Conservation (phyloP, 2,329 filamentous ascomycete genomes). For the Chaetomium globosum region DNA sequence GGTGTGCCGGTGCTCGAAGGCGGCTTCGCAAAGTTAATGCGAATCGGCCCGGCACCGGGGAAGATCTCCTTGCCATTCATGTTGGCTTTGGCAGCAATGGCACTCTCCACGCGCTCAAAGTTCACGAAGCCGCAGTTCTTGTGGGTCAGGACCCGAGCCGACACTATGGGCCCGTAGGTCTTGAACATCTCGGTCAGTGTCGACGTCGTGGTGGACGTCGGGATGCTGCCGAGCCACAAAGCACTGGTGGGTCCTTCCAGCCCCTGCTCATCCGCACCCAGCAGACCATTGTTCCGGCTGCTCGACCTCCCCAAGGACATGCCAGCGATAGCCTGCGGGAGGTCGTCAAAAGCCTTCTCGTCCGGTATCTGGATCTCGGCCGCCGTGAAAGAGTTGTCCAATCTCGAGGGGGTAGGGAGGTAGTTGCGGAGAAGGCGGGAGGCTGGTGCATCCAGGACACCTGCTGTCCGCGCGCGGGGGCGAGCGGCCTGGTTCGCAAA, state of each 20-base stretch:
- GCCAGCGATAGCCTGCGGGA: conserved; percentile 79
- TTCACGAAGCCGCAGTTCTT: conserved; percentile 99
- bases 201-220: conserved; percentile 92
- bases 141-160: conserved; percentile 90
- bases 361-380: conserved; percentile 75
- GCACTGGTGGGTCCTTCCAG: conserved; percentile 90
- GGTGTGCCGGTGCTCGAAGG: conserved; percentile 88
- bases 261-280: conserved; percentile 74
- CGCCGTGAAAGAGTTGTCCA: conserved; percentile 75
- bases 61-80: conserved; percentile 99
- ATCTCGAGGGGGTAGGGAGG: conserved; percentile 69
- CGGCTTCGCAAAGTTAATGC: conserved; percentile 97
- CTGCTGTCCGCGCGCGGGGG: conserved; percentile 87
- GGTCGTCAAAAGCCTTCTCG: conserved; percentile 75
- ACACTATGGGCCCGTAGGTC: conserved; percentile 86
- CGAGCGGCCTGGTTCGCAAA: conserved; percentile 85
- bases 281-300: conserved; percentile 66
- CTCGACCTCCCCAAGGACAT: conserved; percentile 72
- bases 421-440: conserved; percentile 70
- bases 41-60: conserved; percentile 88
- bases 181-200: conserved; percentile 95
- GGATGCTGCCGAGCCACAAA: conserved; percentile 96
- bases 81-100: conserved; percentile 80
- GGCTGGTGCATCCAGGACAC: conserved; percentile 80
- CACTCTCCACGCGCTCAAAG: conserved; percentile 88